Evolutionary conservation across 1,284 basidiomycete species (phyloP), one percentile per base, ranked within the genome.

Genomic region (Farysia itapuensis): DNA sequence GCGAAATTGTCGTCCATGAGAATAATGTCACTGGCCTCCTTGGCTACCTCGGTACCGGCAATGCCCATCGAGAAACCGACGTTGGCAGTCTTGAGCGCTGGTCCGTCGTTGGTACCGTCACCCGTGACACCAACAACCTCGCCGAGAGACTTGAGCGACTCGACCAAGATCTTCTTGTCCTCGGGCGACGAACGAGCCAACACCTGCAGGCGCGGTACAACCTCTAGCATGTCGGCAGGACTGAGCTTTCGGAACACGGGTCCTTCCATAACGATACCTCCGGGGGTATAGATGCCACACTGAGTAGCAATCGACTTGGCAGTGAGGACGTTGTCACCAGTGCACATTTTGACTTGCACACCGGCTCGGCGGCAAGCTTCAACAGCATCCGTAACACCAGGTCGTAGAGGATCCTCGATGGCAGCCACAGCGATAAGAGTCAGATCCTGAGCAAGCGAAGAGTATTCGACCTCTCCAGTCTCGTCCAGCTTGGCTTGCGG

Each of bases 21-120:
- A 68, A 98, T 94, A 72, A 99, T 96, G 74, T 98, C 95, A 8
- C 92, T 96, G 2, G 95, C 95, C 78, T 97, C 93, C 79, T 98
- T 97, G 40, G 95, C 95, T 18, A 98, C 92, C 77, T 99, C 95
- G 2, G 95, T 98, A 28, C 95, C 95, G 30, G 93, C 86, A 65
- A 99, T 91, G 75, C 95, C 95, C 95, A 99, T 99, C 46, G 75
- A 70, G 43, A 67, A 76, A 32, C 74, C 74, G 32, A 74, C 67
- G 39, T 75, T 73, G 47, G 74, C 74, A 3, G 89, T 88, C 81
- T 95, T 97, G 68, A 97, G 84, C 9, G 94, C 93, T 28, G 94
- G 93, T 0, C 91, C 94, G 73, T 98, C 94, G 77, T 98, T 98
- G 22, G 93, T 96, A 65, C 95, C 94, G 70, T 98, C 95, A 52